Evolutionary conservation across 2,329 filamentous ascomycete species (phyloP).

Genomic region (Fusarium pseudograminearum): DNA sequence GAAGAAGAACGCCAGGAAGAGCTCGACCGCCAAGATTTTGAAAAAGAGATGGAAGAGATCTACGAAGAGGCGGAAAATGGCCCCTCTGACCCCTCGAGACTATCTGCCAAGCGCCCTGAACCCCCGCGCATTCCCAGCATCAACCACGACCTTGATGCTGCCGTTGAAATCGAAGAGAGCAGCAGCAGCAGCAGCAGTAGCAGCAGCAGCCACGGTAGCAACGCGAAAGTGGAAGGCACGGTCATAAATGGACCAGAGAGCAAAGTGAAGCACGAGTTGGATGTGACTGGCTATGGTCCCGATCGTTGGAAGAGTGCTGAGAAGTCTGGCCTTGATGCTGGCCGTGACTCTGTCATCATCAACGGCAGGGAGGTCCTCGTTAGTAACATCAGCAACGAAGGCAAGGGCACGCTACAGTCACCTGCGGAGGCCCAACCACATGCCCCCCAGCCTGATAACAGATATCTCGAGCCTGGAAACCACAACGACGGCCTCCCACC

Average conservation of each 20-base stretch:
- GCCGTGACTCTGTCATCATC: slow-evolving; percentile 78
- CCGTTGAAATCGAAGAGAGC: slow-evolving; percentile 54
- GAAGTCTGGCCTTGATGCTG: slow-evolving; percentile 69
- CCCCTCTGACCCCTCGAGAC: slow-evolving; percentile 20
- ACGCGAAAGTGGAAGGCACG: slow-evolving; percentile 9
- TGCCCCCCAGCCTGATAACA: slow-evolving; percentile 47
- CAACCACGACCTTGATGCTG: slow-evolving; percentile 71
- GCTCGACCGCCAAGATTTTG: slow-evolving; percentile 68
- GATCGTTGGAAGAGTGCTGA: slow-evolving; percentile 80
- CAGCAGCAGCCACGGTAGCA: slow-evolving; percentile 4
- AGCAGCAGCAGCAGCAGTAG: slow-evolving; percentile 20
- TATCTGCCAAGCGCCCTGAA: slow-evolving; percentile 53
- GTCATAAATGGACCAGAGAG: slow-evolving; percentile 60
- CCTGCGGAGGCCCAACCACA: slow-evolving; percentile 53
- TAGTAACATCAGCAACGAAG: slow-evolving; percentile 71
- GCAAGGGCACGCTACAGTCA: slow-evolving; percentile 67
- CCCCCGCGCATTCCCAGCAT: slow-evolving; percentile 65
- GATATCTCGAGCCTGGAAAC: slow-evolving; percentile 50
- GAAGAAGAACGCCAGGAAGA: slow-evolving; percentile 81
- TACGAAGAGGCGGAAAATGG: slow-evolving; percentile 63
- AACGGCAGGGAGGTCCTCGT: slow-evolving; percentile 78
- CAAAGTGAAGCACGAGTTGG: slow-evolving; percentile 74
- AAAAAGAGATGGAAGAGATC: slow-evolving; percentile 71
- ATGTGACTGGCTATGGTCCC: slow-evolving; percentile 81
- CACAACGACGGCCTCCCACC: slow-evolving; percentile 69